These are phyloP conservation scores for Leishmania braziliensis DNA, from an alignment of 208 protist genomes.

Conservation along the genomic window DNA sequence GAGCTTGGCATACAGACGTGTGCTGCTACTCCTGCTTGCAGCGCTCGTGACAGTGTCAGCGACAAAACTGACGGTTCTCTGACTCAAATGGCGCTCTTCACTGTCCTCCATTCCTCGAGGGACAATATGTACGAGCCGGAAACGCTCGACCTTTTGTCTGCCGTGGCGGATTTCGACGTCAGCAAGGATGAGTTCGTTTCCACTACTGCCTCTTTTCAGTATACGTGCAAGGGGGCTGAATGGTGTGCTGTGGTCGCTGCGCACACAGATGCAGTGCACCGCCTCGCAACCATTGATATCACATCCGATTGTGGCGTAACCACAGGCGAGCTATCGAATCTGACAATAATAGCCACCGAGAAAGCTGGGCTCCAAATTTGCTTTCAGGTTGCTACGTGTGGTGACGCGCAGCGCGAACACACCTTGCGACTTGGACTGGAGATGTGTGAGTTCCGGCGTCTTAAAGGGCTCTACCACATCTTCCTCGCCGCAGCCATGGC, in stretches of 20 bases:
- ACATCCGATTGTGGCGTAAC: neutral
- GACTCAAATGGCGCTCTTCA: slow-evolving; percentile 22
- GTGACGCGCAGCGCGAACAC: slow-evolving; percentile 7
- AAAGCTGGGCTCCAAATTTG: slow-evolving; percentile 18
- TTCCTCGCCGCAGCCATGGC: neutral
- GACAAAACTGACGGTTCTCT: slow-evolving; percentile 6
- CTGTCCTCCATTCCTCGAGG: slow-evolving; percentile 9
- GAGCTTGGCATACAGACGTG: slow-evolving; percentile 4
- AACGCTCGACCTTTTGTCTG: neutral
- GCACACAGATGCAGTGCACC: slow-evolving; percentile 23
- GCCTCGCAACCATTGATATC: slow-evolving; percentile 17
- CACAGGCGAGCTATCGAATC: slow-evolving; percentile 7
- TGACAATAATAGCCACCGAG: slow-evolving; percentile 27
- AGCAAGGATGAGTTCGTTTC: neutral
- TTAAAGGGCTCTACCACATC: slow-evolving; percentile 15
- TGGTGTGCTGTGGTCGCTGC: slow-evolving; percentile 25
- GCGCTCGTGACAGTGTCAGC: neutral
- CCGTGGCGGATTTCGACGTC: neutral
- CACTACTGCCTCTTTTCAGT: slow-evolving; percentile 4
- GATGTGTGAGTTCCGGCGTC: slow-evolving; percentile 13
- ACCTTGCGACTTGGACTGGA: slow-evolving; percentile 8
- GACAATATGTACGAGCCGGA: slow-evolving; percentile 1
- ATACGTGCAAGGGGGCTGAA: slow-evolving; percentile 10
- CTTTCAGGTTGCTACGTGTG: slow-evolving; percentile 19
- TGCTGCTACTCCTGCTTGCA: neutral